phyloP scores from a whole-genome alignment of 768 basidiomycete species.

The Pisolithus sp. region DNA sequence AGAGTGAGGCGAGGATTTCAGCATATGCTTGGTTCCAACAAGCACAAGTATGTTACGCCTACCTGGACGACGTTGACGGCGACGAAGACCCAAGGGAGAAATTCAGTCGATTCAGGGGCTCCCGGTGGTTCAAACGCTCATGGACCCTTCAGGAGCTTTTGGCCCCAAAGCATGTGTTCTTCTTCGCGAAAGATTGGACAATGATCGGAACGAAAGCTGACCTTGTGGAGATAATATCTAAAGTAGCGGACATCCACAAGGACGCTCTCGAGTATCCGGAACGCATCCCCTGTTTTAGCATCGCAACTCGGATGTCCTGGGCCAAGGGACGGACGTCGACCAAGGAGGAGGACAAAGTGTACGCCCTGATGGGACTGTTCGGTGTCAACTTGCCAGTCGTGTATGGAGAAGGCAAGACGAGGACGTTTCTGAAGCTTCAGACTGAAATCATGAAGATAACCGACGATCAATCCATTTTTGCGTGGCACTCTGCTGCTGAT shows the following conservation, averaged over 20 bases:
- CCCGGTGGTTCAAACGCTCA: slow-evolving; percentile 9
- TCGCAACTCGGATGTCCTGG: slow-evolving; percentile 8
- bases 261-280: not conserved
- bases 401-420: slow-evolving; percentile 15
- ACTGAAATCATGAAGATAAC: slow-evolving; percentile 3
- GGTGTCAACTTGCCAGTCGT: slow-evolving; percentile 9
- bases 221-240: not conserved
- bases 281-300: not conserved
- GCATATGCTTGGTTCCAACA: slow-evolving; percentile 13
- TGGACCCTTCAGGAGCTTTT: slow-evolving; percentile 3
- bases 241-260: slow-evolving; percentile 1
- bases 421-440: slow-evolving; percentile 11
- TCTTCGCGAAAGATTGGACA: slow-evolving; percentile 11
- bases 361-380: slow-evolving; percentile 12
- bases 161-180: slow-evolving; percentile 10
- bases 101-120: not conserved
- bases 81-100: not conserved
- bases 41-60: slow-evolving; percentile 11
- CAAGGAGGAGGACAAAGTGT: slow-evolving; percentile 10
- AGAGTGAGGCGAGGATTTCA: slow-evolving; percentile 9
- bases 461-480: slow-evolving; percentile 8
- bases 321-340: slow-evolving; percentile 13
- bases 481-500: not conserved
- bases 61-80: slow-evolving; percentile 7
- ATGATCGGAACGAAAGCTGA: slow-evolving; percentile 6